A percentile compares a stretch with the other conserved stretches of the same genome.
Conservation (phyloP, 179 eudicot genomes). For the Nepenthes alata region DNA sequence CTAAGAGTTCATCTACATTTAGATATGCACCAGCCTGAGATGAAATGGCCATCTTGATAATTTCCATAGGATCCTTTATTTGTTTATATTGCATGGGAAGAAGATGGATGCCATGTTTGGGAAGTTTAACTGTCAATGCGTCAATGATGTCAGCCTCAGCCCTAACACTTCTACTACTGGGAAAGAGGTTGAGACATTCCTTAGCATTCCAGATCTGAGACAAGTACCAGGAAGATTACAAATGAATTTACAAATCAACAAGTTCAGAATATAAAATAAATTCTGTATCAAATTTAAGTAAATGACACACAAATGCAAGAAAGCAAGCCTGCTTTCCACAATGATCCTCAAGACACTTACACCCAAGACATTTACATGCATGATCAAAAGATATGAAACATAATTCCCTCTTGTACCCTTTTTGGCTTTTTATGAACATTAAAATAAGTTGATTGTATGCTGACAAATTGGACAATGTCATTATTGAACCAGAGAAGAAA, state of each 20-base stretch:
- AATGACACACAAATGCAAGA: too few relatives aligned
- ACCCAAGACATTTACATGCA: too few relatives aligned
- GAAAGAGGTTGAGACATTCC: constrained; percentile 86
- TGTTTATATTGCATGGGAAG: constrained; percentile 90
- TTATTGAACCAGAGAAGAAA: too few relatives aligned
- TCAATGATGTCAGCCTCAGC: constrained; percentile 83
- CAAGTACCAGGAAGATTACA: constrained; percentile 5
- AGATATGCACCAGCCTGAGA: constrained; percentile 86
- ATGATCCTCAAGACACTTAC: too few relatives aligned
- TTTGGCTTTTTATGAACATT: too few relatives aligned
- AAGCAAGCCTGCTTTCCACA: too few relatives aligned
- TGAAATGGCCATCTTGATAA: constrained; percentile 77
- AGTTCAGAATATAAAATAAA: background rate
- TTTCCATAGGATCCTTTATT: constrained; percentile 93
- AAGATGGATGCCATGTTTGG: constrained; percentile 81
- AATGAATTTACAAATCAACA: background rate
- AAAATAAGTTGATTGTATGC: too few relatives aligned
- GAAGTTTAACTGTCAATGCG: constrained; percentile 81
- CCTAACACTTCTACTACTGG: constrained; percentile 67
- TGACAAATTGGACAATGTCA: too few relatives aligned
- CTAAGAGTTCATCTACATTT: constrained; percentile 85
- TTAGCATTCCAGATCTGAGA: constrained; percentile 96
- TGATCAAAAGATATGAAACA: too few relatives aligned
- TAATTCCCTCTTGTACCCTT: too few relatives aligned
- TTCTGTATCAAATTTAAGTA: too few relatives aligned